Base-by-base conservation (phyloP, 2,329 filamentous ascomycete species). In the Tolypocladium nubicola region DNA sequence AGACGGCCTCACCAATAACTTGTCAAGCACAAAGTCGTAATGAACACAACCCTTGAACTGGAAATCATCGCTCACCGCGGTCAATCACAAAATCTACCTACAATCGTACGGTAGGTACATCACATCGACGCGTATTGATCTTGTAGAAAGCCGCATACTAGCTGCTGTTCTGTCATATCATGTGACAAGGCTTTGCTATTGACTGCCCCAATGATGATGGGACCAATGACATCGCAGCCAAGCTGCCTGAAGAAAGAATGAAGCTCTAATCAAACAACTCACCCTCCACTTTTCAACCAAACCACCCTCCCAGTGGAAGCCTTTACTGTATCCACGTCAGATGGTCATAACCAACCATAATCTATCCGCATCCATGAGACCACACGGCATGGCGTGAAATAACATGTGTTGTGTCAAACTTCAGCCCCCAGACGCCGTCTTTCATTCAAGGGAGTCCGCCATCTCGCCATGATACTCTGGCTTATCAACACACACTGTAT, bases 391-490 rank as follows among this genome's bases (percentile, higher is more conserved):
- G 30, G n/a, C 19, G 47, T 13, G 16, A 21, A 52, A 37, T 16
- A 52, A 52, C 30, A 52, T 13, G 13, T 33, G 30, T 52, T 52
- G 30, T 37, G 45, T 30, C 47, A 39, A 47, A 39, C 54, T 43
- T 38, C 23, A 40, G 38, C 30, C 55, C 53, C 57, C 30, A 52
- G 55, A 59, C 40, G 56, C 57, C 56, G 53, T 38, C 45, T 21
- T 21, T 41, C 30, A 53, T 52, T 45, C 21, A 21, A 33, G 52
- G 14, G 35, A 54, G 43, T 49, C 38, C 50, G 35, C 11, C 52
- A 26, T 49, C 45, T 49, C 50, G 57, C 38, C 30, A 56, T 30
- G 23, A 47, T 33, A 6, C 52, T 30, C 30, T 21, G 30, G 19
- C 47, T 47, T 55, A 41, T 53, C 52, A 52, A 41, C 56, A 56